Base-by-base conservation (phyloP, 2,329 filamentous ascomycete species). In the Fusarium circinatum region DNA sequence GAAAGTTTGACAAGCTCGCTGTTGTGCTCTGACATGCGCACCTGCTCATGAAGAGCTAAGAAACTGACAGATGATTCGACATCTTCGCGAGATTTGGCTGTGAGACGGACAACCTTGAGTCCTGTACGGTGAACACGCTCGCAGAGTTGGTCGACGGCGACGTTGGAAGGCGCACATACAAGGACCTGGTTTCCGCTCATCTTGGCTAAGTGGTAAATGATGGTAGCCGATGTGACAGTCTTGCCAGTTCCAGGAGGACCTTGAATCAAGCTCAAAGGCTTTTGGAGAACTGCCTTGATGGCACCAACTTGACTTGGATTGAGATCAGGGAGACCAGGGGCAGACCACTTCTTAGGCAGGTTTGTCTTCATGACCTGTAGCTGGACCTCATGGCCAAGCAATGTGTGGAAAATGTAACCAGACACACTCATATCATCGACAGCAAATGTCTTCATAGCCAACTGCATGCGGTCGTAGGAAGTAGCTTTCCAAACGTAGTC, bases 401-500 rank as follows among this genome's bases (percentile, higher is more conserved):
- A 89, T 75, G 96, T 96, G 82, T 99, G 96, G 86, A 98, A 99
- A 74, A 99, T 98, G 84, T 98, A 99, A 42, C 96, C 96, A 28
- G 96, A 98, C 48, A 99, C 96, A 79, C 95, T 98, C 93, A 97
- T 94, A 83, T 99, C 96, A 77, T 99, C 96, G 49, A 98, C 91
- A 11, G 96, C 96, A 81, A 99, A 99, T 0, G 94, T 98, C 87
- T 98, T 98, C 96, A 99, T 98, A 62, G 96, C 97, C 75, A 95
- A 91, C 83, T 99, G 96, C 96, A 99, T 99, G 73, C 96, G 95
- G 80, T 99, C 96, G 81, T 99, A 99, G 0, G 96, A 98, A 1
- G 97, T 99, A 20, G 97, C 96, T 82, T 99, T 99, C 96, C 96
- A 99, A 63, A 99, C 96, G 80, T 99, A 99, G 82, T 99, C 96